Evolutionary conservation across 148 eudicot genomes (phyloP).

Genomic region (Polygonum maritimum): DNA sequence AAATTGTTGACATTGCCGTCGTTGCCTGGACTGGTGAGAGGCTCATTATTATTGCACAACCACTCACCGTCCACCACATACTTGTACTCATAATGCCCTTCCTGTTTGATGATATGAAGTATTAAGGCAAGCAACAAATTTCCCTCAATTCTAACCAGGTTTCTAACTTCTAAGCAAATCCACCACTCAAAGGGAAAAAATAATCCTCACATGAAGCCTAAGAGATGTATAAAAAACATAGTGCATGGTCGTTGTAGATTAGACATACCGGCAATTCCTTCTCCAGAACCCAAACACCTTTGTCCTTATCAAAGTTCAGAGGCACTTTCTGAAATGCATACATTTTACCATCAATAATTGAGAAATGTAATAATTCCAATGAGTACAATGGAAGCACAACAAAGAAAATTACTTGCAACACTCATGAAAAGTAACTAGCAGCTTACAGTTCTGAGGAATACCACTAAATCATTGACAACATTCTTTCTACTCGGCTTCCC

Average conservation of each 20-base stretch:
- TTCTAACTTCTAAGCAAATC: background rate
- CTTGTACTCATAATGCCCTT: slow-evolving; percentile 85
- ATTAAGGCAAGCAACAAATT: background rate
- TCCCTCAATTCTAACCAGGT: background rate
- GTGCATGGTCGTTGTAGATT: background rate
- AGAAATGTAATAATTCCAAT: background rate
- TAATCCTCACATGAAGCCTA: background rate
- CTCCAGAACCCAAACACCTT: slow-evolving; percentile 59
- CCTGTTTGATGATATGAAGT: slow-evolving; percentile 27
- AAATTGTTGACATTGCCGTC: slow-evolving; percentile 88
- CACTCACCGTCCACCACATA: slow-evolving; percentile 84
- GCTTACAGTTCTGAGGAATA: background rate
- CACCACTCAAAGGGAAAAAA: no score
- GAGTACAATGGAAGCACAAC: background rate
- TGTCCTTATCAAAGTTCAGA: slow-evolving; percentile 40
- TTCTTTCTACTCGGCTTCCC: background rate
- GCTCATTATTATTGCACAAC: slow-evolving; percentile 61
- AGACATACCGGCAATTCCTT: slow-evolving; percentile 72
- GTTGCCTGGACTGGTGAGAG: slow-evolving; percentile 41
- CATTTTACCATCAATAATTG: background rate
- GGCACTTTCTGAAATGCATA: slow-evolving; percentile 53
- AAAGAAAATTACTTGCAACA: background rate
- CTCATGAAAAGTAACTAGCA: background rate
- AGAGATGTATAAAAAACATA: background rate
- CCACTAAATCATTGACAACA: background rate